Evolutionary conservation across 2,329 filamentous ascomycete species (phyloP), one percentile per base, ranked within the genome.

Genomic region (Colletotrichum eleusines): DNA sequence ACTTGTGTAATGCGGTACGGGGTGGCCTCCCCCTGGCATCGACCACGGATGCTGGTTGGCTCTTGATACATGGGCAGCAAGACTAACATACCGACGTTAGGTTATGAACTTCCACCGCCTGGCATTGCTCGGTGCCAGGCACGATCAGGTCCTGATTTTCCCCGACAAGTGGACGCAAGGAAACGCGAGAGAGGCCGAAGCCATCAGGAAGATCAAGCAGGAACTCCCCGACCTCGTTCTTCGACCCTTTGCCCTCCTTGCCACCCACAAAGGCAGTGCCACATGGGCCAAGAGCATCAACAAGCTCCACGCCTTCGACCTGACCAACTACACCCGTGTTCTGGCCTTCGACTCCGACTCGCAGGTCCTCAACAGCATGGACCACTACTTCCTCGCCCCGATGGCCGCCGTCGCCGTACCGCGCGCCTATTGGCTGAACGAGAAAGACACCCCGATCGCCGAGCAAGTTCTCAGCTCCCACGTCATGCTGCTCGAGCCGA

Each of bases 371-470:
- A 83, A 90, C 70, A 80, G 84, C 28, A 87, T 94, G 84, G 92
- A 94, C 74, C 91, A 93, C 65, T 84, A 94, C 0, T 94, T 94
- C 80, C 85, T 91, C 35, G 82, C 92, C 1, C 92, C 91, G 0
- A 77, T 81, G 1, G 84, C 86, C 1, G 82, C 86, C 1, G 85
- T 91, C 5, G 91, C 91, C 3, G 90, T 93, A 86, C 90, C 91
- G 1, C 87, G 89, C 40, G 92, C 91, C 11, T 93, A 94, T 78
- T 94, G 91, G 91, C 82, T 89, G 1, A 87, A 85, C 2, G 76
- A 80, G 20, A 74, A 75, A 12, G 89, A 91, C 66, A 85, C 88
- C 68, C 58, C 66, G 9, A 78, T 81, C 11, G 66, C 42, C 20
- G 80, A 77, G 23, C 82, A 64, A 20, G 80, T 90, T 14, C 85